A percentile compares a stretch with the other conserved stretches of the same genome.
Conservation (phyloP, 164 flowering plant species). For the Euptelea pleiosperma region DNA sequence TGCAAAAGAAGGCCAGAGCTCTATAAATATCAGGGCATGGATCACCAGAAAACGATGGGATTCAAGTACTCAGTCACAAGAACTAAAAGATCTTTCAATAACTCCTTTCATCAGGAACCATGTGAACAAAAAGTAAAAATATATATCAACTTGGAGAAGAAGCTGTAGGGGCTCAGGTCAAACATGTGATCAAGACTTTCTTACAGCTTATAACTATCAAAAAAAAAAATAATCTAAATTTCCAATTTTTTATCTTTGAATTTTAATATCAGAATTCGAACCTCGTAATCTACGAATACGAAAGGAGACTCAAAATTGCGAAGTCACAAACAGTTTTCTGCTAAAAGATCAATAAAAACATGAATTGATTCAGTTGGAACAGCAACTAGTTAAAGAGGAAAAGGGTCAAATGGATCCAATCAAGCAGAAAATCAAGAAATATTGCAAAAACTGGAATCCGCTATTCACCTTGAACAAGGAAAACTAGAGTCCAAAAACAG, state of each 20-base stretch:
- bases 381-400: background rate
- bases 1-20: conserved; percentile 7
- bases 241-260: background rate
- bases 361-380: too few relatives aligned
- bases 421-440: background rate
- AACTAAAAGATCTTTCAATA: conserved; percentile 11
- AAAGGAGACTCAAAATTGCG: too few relatives aligned
- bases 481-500: too few relatives aligned
- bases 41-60: conserved; percentile 9
- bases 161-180: conserved; percentile 3
- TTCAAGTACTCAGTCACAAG: conserved; percentile 17
- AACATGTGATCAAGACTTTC: conserved; percentile 12
- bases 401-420: background rate
- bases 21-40: conserved; percentile 6
- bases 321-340: too few relatives aligned
- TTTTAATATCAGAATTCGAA: background rate
- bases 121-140: conserved; percentile 18
- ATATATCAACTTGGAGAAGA: conserved; percentile 17
- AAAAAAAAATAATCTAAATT: too few relatives aligned
- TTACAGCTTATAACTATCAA: background rate
- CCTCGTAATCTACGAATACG: too few relatives aligned
- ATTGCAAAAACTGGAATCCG: too few relatives aligned
- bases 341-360: too few relatives aligned
- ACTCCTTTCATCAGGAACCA: conserved; percentile 23
- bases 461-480: background rate